phyloP scores from a whole-genome alignment of 2,329 filamentous ascomycete species.

The Mariannaea sp. region DNA sequence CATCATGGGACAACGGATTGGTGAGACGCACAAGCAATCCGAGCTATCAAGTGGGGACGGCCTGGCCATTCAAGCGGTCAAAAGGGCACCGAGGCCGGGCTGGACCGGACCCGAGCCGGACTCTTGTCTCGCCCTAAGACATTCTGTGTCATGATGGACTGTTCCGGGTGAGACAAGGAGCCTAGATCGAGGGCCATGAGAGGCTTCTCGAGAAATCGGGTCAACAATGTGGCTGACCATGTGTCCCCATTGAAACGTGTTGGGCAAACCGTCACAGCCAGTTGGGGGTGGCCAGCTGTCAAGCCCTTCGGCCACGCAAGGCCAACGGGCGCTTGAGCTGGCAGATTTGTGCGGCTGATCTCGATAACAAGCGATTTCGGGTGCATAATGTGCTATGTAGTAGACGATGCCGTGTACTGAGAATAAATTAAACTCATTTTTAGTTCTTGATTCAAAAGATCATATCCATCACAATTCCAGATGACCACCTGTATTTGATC shows the following conservation, averaged over 20 bases:
- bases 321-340: slow-evolving; percentile 26
- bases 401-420: slow-evolving; percentile 26
- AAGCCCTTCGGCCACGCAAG: slow-evolving; percentile 34
- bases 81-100: slow-evolving; percentile 24
- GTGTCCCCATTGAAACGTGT: slow-evolving; percentile 46
- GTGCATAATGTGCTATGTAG: too few species aligned
- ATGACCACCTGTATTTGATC: background rate
- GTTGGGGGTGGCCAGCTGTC: slow-evolving; percentile 41
- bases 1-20: slow-evolving; percentile 16
- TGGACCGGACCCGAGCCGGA: slow-evolving; percentile 15
- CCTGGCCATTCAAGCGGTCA: slow-evolving; percentile 2
- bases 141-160: slow-evolving; percentile 21
- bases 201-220: slow-evolving; percentile 26
- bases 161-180: slow-evolving; percentile 30
- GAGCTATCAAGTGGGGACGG: slow-evolving; percentile 12
- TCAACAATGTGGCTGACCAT: slow-evolving; percentile 42
- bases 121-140: slow-evolving; percentile 24
- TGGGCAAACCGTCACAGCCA: slow-evolving; percentile 38
- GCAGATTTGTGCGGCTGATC: slow-evolving; percentile 21
- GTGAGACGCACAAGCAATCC: slow-evolving; percentile 13
- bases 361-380: slow-evolving; percentile 28
- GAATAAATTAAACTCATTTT: too few species aligned
- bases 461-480: too few species aligned
- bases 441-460: too few species aligned
- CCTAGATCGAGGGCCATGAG: slow-evolving; percentile 27